Percentiles rank a stretch among this genome's conserved stretches.
Conservation (phyloP, 202 grass and related monocot genomes). For the Saccharum hybrid region DNA sequence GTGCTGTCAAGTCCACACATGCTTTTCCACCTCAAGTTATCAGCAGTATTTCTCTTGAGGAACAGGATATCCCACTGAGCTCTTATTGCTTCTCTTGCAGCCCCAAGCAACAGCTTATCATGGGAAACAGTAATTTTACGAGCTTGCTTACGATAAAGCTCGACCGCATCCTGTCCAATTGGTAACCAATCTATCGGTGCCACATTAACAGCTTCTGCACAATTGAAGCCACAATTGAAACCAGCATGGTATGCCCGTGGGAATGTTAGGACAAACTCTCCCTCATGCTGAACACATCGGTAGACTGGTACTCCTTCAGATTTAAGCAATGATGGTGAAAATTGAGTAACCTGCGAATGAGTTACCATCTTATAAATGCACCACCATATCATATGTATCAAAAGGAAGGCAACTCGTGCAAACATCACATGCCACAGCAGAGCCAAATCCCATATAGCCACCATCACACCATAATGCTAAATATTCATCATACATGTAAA, state of each 20-base stretch:
- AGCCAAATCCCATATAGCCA: background rate
- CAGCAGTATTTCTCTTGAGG: conserved; percentile 66
- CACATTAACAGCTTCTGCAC: conserved; percentile 97
- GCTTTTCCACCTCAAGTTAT: conserved; percentile 85
- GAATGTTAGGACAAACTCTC: conserved; percentile 92
- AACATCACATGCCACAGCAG: conserved; percentile 7
- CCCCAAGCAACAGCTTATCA: conserved; percentile 87
- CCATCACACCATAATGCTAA: background rate
- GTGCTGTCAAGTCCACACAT: conserved; percentile 70
- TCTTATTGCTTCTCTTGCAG: conserved; percentile 84
- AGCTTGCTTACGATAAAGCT: conserved; percentile 80
- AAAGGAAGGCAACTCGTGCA: background rate
- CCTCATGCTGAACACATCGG: conserved; percentile 76
- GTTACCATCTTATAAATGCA: conserved; percentile 23
- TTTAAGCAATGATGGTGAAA: conserved; percentile 81
- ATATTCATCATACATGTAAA: background rate
- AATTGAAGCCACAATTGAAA: conserved; percentile 94
- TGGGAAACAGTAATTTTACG: conserved; percentile 90
- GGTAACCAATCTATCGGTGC: conserved; percentile 95
- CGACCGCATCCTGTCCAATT: conserved; percentile 83
- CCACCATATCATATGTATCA: background rate
- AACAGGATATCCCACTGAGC: conserved; percentile 94
- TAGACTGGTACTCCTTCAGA: conserved; percentile 83
- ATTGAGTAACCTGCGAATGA: conserved; percentile 77
- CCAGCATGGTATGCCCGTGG: conserved; percentile 89